Base-by-base conservation (phyloP, 371 early-diverging fungal species). In the Dinochytrium kinnereticum region DNA sequence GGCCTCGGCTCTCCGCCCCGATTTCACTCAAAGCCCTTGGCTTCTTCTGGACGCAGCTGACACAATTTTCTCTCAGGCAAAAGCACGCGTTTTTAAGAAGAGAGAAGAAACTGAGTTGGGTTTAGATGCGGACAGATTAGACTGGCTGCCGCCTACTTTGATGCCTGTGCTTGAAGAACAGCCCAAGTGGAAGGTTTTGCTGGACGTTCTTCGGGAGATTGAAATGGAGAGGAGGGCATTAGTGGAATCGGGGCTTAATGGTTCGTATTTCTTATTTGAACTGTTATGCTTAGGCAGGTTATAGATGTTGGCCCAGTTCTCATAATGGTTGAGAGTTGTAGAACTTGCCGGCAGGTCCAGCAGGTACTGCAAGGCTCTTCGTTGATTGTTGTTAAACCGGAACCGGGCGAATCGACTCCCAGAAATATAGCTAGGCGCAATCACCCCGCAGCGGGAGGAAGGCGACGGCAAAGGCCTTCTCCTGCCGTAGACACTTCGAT, bases 181-280 rank as follows among this genome's bases (percentile, higher is more conserved):
- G 31, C 98, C 98, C 1, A 98, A 98, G 79, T 97, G 97, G 94
- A 76, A 78, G n/a, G 83, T 91, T 1, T 69, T 98, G 26, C 80
- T 78, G 0, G 86, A 87, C 10, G 84, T 95, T 0, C 76, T 98
- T 59, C 76, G 88, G 26, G 96, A 96, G 69, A 91, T 98, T 15
- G 89, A 91, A 68, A 55, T 31, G 50, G 83, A 86, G 36, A 31
- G 81, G 30, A 49, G 79, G 78, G 75, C 59, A 26, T n/a, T 51
- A 71, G 13, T 51, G 34, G 33, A 19, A 3, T 72, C 57, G 74
- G 44, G 1, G 37, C 28, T 13, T 21, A 7, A 44, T 13, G 69
- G 2, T 67, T 38, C n/a, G n/a, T n/a, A n/a, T 19, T 15, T 34
- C 30, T 13, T 51, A 71, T 64, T 39, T 15, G 59, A 40, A 2